Percentiles rank a stretch among this genome's conserved stretches.
Conservation (phyloP, 345 rosid genomes). For the Eutrema heterophyllum region DNA sequence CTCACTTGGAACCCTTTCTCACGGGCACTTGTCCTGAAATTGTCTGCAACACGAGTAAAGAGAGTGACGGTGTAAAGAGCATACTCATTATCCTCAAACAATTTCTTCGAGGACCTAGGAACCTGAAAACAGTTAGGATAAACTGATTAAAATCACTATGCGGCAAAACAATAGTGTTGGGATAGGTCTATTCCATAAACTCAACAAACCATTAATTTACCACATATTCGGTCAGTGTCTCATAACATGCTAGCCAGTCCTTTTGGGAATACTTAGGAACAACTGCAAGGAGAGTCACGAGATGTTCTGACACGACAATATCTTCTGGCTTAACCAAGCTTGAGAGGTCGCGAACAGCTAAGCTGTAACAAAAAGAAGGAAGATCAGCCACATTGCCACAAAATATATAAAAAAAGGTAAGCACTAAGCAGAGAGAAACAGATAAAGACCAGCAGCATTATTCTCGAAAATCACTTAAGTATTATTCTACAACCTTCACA, state of each 20-base stretch:
- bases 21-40: constrained; percentile 70
- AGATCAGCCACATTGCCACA: constrained; percentile 18
- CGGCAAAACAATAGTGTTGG: background rate
- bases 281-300: constrained; percentile 77
- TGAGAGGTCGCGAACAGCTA: constrained; percentile 99
- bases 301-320: constrained; percentile 76
- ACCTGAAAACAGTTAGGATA: constrained; percentile 51
- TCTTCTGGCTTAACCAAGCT: constrained; percentile 89
- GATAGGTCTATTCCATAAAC: background rate
- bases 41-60: constrained; percentile 91
- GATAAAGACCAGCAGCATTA: background rate
- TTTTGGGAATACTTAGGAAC: constrained; percentile 96
- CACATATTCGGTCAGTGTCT: constrained; percentile 87
- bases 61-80: constrained; percentile 89
- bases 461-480: background rate
- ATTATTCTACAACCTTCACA: background rate
- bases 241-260: constrained; percentile 94
- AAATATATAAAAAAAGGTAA: background rate
- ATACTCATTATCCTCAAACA: constrained; percentile 96
- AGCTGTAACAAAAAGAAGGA: constrained; percentile 47
- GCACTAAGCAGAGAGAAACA: background rate
- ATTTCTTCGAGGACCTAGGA: constrained; percentile 90
- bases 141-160: background rate
- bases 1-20: constrained; percentile 95
- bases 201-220: constrained; percentile 38